Evolutionary conservation across 2,329 filamentous ascomycete genomes (phyloP).

Genomic region (Xylaria sp.): DNA sequence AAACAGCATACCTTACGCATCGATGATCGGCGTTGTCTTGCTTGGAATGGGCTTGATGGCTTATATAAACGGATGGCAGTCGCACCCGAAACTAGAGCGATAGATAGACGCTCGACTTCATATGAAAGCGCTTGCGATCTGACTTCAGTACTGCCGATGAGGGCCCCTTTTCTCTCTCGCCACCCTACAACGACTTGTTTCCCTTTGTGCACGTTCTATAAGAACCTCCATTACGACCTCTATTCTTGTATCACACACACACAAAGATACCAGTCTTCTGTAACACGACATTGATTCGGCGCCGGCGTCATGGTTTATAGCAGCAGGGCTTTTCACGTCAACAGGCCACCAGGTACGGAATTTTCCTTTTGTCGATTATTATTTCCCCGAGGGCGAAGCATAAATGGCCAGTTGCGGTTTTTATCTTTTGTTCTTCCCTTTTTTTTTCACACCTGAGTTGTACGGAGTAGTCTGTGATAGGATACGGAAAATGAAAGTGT

Average conservation of each 20-base stretch:
- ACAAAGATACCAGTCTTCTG: constrained; percentile 22
- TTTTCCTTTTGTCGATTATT: constrained; percentile 3
- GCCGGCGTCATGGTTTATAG: constrained; percentile 22
- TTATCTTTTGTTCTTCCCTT: neutral
- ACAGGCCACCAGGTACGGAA: constrained; percentile 12
- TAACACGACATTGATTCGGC: constrained; percentile 25
- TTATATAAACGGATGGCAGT: constrained; percentile 82
- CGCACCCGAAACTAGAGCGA: constrained; percentile 41
- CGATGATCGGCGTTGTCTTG: constrained; percentile 80
- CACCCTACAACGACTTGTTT: constrained; percentile 20
- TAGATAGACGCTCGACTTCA: constrained; percentile 3
- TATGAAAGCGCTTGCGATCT: neutral
- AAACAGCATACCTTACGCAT: constrained; percentile 73
- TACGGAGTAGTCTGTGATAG: constrained; percentile 19
- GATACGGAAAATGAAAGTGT: constrained; percentile 19
- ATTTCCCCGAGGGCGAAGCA: constrained; percentile 12
- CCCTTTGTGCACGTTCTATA: constrained; percentile 36
- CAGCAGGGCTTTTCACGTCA: constrained; percentile 21
- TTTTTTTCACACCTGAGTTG: constrained; percentile 1
- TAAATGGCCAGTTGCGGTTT: constrained; percentile 12
- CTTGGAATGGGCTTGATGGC: constrained; percentile 84
- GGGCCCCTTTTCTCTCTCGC: neutral
- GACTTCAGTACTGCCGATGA: neutral
- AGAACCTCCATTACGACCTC: constrained; percentile 8
- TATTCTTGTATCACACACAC: constrained; percentile 16